Conservation (phyloP, 176 grass and related monocot genomes). For the Carex scoparia region DNA sequence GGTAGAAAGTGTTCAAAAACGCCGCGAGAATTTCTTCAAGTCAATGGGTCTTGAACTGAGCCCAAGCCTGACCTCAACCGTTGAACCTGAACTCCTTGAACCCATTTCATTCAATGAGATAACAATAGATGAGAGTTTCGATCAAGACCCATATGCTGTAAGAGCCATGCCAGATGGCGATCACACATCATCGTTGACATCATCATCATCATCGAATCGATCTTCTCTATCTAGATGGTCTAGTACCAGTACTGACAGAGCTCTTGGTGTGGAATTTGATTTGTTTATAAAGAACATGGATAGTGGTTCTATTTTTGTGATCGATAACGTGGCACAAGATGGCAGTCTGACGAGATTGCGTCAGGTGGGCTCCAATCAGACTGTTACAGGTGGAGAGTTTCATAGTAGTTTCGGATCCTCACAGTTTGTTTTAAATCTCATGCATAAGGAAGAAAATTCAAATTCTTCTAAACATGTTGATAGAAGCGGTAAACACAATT, state of each 20-base stretch:
- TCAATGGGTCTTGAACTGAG: slow-evolving; percentile 47
- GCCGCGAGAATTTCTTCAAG: slow-evolving; percentile 47
- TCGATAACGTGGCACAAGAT: slow-evolving; percentile 54
- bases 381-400: slow-evolving; percentile 48
- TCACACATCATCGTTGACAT: neutral
- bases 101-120: slow-evolving; percentile 27
- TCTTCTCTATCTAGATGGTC: slow-evolving; percentile 33
- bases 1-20: slow-evolving; percentile 45
- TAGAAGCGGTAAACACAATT: slow-evolving; percentile 26
- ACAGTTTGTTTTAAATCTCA: slow-evolving; percentile 55
- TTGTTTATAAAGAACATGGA: slow-evolving; percentile 74
- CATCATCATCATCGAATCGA: slow-evolving; percentile 6
- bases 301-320: slow-evolving; percentile 60
- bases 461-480: slow-evolving; percentile 30
- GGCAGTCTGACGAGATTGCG: slow-evolving; percentile 52
- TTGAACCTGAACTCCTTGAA: neutral
- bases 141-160: neutral
- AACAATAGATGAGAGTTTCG: slow-evolving; percentile 19
- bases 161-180: slow-evolving; percentile 15
- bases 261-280: slow-evolving; percentile 20
- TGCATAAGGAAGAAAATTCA: slow-evolving; percentile 52
- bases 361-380: slow-evolving; percentile 52
- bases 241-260: slow-evolving; percentile 1
- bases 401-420: slow-evolving; percentile 53
- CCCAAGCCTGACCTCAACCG: neutral